Percentiles rank a stretch among this genome's conserved stretches.
phyloP scores from a whole-genome alignment of 441 rosid genomes.

The Adansonia madagascariensis region DNA sequence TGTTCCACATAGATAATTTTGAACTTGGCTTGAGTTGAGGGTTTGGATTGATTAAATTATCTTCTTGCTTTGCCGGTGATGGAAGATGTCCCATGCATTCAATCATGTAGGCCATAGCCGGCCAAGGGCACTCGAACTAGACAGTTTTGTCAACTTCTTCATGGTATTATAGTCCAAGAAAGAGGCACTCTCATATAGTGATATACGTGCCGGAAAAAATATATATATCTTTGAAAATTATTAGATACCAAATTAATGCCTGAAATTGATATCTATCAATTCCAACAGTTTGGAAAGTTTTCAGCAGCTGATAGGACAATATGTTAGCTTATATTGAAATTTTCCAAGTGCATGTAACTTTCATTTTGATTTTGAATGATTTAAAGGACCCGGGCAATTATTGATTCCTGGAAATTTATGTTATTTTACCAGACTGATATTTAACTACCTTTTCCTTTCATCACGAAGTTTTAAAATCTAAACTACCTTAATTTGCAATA shows the following conservation, averaged over 20 bases:
- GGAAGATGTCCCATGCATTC: constrained; percentile 28
- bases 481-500: no score
- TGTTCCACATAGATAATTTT: background rate
- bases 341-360: background rate
- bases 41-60: background rate
- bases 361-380: constrained; percentile 16
- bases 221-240: background rate
- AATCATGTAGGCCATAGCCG: constrained; percentile 35
- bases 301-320: background rate
- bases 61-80: constrained; percentile 19
- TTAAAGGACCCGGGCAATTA: background rate
- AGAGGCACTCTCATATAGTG: background rate
- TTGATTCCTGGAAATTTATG: background rate
- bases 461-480: background rate
- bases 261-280: constrained; percentile 3
- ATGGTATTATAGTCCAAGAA: background rate
- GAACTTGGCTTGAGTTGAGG: background rate
- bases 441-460: background rate
- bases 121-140: constrained; percentile 13
- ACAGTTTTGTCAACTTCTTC: constrained; percentile 22
- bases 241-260: constrained; percentile 8
- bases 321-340: background rate
- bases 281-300: background rate
- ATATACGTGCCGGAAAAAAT: no score
- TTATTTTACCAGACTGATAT: background rate